Evolutionary conservation across 2,329 filamentous ascomycete species (phyloP), one percentile per base, ranked within the genome.

Genomic region (Acrocalymma vagum): DNA sequence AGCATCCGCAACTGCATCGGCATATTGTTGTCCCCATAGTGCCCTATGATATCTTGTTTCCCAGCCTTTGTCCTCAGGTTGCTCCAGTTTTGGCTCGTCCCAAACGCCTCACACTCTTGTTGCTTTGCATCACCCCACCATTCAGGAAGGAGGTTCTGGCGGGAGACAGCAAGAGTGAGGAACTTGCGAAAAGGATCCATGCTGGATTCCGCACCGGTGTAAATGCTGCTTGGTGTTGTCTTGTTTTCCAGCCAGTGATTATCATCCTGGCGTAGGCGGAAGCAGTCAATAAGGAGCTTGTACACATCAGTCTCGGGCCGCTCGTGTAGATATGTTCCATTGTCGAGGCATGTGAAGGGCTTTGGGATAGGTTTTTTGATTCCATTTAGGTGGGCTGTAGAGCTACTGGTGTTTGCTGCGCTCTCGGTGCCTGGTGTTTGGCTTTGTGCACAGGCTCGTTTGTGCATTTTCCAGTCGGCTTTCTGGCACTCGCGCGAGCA

Each of bases 401-500:
- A 37, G 29, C 39, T 44, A 23, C 16, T 30, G 16, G 8, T 14
- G 38, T n/a, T n/a, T n/a, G n/a, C n/a, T n/a, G n/a, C n/a, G n/a
- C n/a, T n/a, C n/a, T n/a, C 20, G 24, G 36, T 51, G 36, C 2
- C 34, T 32, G 17, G 32, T 28, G 25, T 38, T n/a, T 45, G 25
- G 24, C 22, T 9, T 35, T 24, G 24, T 14, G 38, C 15, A 38
- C 65, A 67, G 10, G 49, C 36, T 28, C 63, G 64, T 48, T 71
- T 69, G 58, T 72, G 65, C 2, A 15, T 30, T 33, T 65, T 65
- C 58, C 58, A 67, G 36, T 67, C 48, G 15, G 55, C 48, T 18
- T 58, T 64, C 36, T 71, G 65, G 40, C 65, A 71, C 11, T 61
- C 58, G 30, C 52, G 55, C 26, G 47, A 43, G 36, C 69, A 72